A percentile compares a stretch with the other conserved stretches of the same genome.
These are phyloP conservation scores for Avena sativa DNA, from an alignment of 176 grass and related monocot species.

Conservation along the genomic window DNA sequence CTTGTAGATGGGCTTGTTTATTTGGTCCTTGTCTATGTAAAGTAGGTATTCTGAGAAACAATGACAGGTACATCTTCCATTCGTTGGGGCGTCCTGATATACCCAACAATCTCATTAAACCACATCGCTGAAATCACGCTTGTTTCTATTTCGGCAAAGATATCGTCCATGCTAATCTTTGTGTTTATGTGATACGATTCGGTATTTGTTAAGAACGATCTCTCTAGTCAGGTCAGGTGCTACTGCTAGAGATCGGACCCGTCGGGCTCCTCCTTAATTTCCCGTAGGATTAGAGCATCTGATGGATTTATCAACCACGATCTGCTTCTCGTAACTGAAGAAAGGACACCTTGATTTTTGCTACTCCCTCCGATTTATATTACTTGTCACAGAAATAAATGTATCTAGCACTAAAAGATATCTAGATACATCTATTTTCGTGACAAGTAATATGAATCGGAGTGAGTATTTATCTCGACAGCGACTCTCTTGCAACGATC, in stretches of 20 bases:
- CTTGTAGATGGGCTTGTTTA: not conserved
- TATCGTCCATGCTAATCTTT: not conserved
- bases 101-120: not conserved
- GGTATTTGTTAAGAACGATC: not conserved
- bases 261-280: no score
- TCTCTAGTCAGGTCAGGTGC: not conserved
- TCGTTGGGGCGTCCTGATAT: not conserved
- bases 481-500: not conserved
- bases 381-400: no score
- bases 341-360: not conserved
- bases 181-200: constrained; percentile 1
- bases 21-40: not conserved
- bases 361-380: no score
- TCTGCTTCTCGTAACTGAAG: not conserved
- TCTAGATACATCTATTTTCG: no score
- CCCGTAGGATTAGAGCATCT: no score
- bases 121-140: not conserved
- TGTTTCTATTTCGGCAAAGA: not conserved
- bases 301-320: not conserved
- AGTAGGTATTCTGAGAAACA: not conserved
- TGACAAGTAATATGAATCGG: no score
- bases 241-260: no score
- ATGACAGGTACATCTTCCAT: not conserved
- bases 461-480: not conserved
- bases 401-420: no score